phyloP scores from a whole-genome alignment of 257 asterid genomes.

The Solanum corneliomulleri region DNA sequence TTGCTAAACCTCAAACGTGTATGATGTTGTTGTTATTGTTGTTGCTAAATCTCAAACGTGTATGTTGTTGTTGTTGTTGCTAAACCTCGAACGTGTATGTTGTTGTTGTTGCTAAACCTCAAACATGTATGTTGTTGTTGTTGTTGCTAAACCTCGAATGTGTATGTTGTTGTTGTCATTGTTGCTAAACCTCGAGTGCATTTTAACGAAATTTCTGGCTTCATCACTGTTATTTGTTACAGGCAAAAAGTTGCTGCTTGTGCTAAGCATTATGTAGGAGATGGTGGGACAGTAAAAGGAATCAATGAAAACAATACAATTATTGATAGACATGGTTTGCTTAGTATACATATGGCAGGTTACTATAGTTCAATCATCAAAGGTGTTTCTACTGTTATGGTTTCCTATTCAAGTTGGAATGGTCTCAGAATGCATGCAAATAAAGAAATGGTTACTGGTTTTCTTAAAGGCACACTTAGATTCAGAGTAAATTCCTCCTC shows the following conservation, averaged over 20 bases:
- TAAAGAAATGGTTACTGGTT: conserved; percentile 2
- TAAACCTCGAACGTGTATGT: no score
- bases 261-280: conserved; percentile 7
- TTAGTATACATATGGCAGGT: conserved; percentile 6
- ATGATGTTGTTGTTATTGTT: no score
- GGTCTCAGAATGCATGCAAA: conserved; percentile 8
- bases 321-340: conserved; percentile 5
- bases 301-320: conserved; percentile 3
- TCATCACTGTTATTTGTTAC: background rate
- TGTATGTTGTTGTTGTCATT: background rate
- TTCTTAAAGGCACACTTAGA: conserved; percentile 4
- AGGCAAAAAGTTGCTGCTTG: conserved; percentile 6
- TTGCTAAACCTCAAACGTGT: background rate
- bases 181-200: background rate
- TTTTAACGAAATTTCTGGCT: background rate
- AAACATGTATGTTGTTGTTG: background rate
- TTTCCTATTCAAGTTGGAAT: conserved; percentile 9
- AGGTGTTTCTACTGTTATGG: conserved; percentile 9
- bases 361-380: conserved; percentile 7
- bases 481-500: conserved; percentile 6
- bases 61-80: no score
- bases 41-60: no score
- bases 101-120: no score
- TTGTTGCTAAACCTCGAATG: background rate
- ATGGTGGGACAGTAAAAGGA: conserved; percentile 8